Evolutionary conservation across 208 protist genomes (phyloP).

Genomic region (Crithidia acanthocephali): DNA sequence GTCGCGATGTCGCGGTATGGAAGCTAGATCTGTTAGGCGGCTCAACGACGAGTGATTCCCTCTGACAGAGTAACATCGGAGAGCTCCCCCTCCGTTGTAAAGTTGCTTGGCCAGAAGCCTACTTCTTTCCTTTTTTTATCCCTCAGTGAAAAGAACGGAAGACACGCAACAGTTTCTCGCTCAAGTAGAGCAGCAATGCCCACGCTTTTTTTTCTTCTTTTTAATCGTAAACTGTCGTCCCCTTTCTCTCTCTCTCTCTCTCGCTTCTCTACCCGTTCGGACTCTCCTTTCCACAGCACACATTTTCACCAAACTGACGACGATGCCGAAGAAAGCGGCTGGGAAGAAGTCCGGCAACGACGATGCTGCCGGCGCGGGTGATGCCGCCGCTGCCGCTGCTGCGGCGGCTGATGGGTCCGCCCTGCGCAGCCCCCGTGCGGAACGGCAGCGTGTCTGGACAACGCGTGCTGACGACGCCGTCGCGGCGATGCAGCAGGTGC

Average conservation of each 20-base stretch:
- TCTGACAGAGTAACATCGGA: too few relatives aligned
- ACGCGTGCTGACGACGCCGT: slow-evolving; percentile 26
- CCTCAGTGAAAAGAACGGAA: too few relatives aligned
- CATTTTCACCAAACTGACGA: background rate
- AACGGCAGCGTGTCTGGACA: slow-evolving; percentile 20
- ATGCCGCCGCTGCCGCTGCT: background rate
- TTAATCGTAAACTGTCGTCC: too few relatives aligned
- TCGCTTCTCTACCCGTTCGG: background rate
- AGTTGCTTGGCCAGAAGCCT: too few relatives aligned
- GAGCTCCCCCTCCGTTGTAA: too few relatives aligned
- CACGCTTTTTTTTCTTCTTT: too few relatives aligned
- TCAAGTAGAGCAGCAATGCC: too few relatives aligned
- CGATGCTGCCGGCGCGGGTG: background rate
- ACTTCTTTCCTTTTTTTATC: too few relatives aligned
- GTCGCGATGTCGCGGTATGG: too few relatives aligned
- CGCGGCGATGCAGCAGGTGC: slow-evolving; percentile 20
- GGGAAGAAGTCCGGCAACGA: slow-evolving; percentile 9
- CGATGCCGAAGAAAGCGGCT: slow-evolving; percentile 20
- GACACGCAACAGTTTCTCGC: too few relatives aligned
- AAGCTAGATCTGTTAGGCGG: too few relatives aligned
- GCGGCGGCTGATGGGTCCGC: background rate
- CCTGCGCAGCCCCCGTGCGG: slow-evolving; percentile 14
- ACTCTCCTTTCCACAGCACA: background rate
- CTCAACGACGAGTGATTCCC: too few relatives aligned
- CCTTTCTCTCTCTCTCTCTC: background rate